Percentiles rank a stretch among this genome's conserved stretches.
These are phyloP conservation scores for Sporobolomyces roseus DNA, from an alignment of 768 basidiomycete species.

Conservation along the genomic window DNA sequence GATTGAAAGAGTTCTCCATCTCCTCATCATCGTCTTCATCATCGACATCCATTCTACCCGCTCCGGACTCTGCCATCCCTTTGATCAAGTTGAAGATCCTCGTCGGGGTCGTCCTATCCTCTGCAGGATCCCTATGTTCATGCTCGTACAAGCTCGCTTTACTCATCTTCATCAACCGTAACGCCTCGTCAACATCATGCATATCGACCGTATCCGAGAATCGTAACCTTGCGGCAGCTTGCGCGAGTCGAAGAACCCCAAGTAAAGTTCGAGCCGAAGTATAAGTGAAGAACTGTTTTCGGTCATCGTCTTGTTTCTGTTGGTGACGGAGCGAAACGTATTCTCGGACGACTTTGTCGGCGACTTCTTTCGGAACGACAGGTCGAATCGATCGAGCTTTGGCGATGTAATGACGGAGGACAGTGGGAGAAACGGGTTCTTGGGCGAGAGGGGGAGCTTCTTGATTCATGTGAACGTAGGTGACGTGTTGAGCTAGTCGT, in stretches of 20 bases:
- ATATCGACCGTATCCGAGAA: slow-evolving; percentile 74
- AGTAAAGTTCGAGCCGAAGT: slow-evolving; percentile 94
- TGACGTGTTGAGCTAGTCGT: slow-evolving; percentile 91
- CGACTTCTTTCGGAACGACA: slow-evolving; percentile 80
- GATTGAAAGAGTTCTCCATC: slow-evolving; percentile 53
- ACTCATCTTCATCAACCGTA: slow-evolving; percentile 93
- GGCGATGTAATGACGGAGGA: slow-evolving; percentile 96
- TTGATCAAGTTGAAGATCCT: slow-evolving; percentile 89
- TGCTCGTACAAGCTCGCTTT: slow-evolving; percentile 86
- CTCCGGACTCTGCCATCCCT: slow-evolving; percentile 59
- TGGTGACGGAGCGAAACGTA: slow-evolving; percentile 92
- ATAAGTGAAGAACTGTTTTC: slow-evolving; percentile 85
- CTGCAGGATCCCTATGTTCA: slow-evolving; percentile 70
- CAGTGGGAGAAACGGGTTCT: slow-evolving; percentile 75
- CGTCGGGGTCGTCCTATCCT: slow-evolving; percentile 70
- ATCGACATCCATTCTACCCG: slow-evolving; percentile 52
- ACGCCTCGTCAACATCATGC: slow-evolving; percentile 89
- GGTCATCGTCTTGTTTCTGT: slow-evolving; percentile 81
- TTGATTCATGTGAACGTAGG: slow-evolving; percentile 96
- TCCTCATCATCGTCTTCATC: slow-evolving; percentile 67
- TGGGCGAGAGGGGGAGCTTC: slow-evolving; percentile 75
- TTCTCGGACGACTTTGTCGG: slow-evolving; percentile 86
- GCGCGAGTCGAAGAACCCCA: slow-evolving; percentile 86
- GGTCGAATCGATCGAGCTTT: slow-evolving; percentile 82
- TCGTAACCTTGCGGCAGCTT: slow-evolving; percentile 87